phyloP scores from a whole-genome alignment of 2,329 filamentous ascomycete genomes.

The Tolypocladium guangdongense region DNA sequence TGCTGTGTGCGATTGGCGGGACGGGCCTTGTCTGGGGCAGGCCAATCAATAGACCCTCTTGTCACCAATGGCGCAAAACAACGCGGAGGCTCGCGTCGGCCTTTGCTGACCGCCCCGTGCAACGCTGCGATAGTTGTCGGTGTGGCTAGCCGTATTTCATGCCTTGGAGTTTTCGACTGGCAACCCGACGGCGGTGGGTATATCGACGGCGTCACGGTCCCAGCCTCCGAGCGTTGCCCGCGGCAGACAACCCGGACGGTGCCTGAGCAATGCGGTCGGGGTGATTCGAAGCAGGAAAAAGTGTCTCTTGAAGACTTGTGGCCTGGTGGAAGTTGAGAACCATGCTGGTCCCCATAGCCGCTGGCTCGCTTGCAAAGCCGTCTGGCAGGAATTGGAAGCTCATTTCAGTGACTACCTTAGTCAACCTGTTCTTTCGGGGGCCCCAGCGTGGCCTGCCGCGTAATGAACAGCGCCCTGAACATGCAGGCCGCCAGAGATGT shows the following conservation, averaged over 20 bases:
- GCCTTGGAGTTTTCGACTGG: not conserved
- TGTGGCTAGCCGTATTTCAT: not conserved
- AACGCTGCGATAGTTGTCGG: not conserved
- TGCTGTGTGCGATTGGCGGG: constrained; percentile 26
- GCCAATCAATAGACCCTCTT: constrained; percentile 11
- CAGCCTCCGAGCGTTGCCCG: not conserved
- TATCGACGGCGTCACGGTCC: not conserved
- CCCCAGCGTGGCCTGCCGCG: not conserved
- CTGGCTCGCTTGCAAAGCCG: not conserved
- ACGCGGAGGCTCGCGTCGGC: not conserved
- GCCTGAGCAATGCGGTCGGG: not conserved
- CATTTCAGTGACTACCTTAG: too few species aligned
- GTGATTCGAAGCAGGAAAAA: not conserved
- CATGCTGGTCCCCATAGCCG: not conserved
- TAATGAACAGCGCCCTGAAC: not conserved
- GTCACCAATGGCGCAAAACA: too few species aligned
- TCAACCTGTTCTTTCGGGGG: not conserved
- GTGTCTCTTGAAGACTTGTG: not conserved
- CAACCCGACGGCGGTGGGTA: not conserved
- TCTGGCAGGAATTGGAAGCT: not conserved
- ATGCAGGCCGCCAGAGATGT: not conserved
- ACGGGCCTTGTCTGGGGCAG: constrained; percentile 19
- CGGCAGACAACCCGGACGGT: not conserved
- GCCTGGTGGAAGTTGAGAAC: not conserved
- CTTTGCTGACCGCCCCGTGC: too few species aligned